Base-by-base conservation (phyloP, 2,329 filamentous ascomycete genomes). In the Pestalotiopsis sp. region DNA sequence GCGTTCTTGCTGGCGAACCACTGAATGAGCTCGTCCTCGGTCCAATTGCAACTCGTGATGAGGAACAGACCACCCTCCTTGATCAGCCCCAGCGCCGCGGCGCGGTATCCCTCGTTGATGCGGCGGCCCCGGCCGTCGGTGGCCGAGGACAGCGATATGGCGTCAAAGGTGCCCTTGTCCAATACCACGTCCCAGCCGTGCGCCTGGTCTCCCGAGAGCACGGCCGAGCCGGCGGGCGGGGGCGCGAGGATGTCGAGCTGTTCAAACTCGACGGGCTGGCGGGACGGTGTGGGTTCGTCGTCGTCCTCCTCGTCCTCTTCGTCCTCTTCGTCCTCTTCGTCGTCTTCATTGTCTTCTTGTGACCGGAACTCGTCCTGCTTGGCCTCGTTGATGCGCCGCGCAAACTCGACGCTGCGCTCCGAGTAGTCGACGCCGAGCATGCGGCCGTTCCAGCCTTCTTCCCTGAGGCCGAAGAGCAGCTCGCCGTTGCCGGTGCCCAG, bases 91-190 rank as follows among this genome's bases (percentile, higher is more conserved):
- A 91, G 83, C 39, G 95, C 90, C 66, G 89, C 88, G 61, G 86
- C 85, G 62, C 89, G 87, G 82, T 99, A 99, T 3, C 86, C 86
- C 78, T 97, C 93, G 77, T 90, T 92, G 13, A 92, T 84, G 67
- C 92, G 87, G 49, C 88, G 83, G 0, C 87, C 90, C 14, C 72
- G 77, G 66, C 81, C 81, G 72, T 85, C 84, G 38, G 77, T 79
- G 72, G 90, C 89, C 68, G 85, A 85, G 66, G 86, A 89, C n/a
- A 98, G 84, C 64, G 91, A 94, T 41, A 99, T 92, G 12, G 96
- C 96, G 83, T 99, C 96, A 79, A 98, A 99, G 0, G 96, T 99
- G 59, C 96, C 96, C 82, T 99, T 99, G 81, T 99, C 96, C n/a
- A 98, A 87, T 0, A 98, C 91, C 0, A 98, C 89, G 80, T 98